Evolutionary conservation across 2,329 filamentous ascomycete genomes (phyloP).

Genomic region (Zymoseptoria ardabiliae): DNA sequence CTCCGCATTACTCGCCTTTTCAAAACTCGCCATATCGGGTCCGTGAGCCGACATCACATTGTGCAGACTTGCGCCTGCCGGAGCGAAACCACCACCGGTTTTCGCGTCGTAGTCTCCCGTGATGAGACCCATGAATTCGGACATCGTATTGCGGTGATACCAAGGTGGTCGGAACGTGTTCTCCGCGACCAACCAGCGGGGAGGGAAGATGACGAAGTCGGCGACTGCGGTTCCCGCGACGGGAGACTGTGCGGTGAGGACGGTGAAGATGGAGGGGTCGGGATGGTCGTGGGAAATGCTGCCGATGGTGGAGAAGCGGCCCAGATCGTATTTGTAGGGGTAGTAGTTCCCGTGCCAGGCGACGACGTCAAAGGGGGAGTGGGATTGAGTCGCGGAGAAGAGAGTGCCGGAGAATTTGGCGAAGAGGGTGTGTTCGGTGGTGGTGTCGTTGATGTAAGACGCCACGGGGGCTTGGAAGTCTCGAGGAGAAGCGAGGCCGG

Average conservation of each 20-base stretch:
- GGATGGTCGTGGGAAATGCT: conserved; percentile 56
- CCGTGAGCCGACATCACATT: conserved; percentile 41
- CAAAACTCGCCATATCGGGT: conserved; percentile 51
- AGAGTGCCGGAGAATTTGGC: conserved; percentile 57
- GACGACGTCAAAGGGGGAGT: conserved; percentile 64
- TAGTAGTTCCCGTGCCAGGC: conserved; percentile 67
- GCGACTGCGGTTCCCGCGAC: conserved; percentile 51
- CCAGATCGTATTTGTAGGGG: conserved; percentile 51
- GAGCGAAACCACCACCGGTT: conserved; percentile 49
- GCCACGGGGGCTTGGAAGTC: conserved; percentile 60
- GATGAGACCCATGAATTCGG: conserved; percentile 58
- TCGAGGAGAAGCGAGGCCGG: conserved; percentile 56
- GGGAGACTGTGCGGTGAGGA: conserved; percentile 55
- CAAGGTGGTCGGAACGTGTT: conserved; percentile 66
- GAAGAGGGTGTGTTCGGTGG: conserved; percentile 50
- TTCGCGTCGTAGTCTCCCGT: conserved; percentile 54
- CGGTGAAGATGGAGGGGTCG: conserved; percentile 60
- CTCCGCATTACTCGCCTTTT: conserved; percentile 50
- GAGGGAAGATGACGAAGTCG: conserved; percentile 67
- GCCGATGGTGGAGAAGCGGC: conserved; percentile 52
- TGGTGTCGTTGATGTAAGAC: conserved; percentile 48
- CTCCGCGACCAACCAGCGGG: conserved; percentile 62
- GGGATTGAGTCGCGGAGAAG: conserved; percentile 53
- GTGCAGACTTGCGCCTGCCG: conserved; percentile 51
- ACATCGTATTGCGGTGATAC: conserved; percentile 64